These are phyloP conservation scores for Cinnamomum chago DNA, from an alignment of 164 flowering plant species.

Conservation along the genomic window DNA sequence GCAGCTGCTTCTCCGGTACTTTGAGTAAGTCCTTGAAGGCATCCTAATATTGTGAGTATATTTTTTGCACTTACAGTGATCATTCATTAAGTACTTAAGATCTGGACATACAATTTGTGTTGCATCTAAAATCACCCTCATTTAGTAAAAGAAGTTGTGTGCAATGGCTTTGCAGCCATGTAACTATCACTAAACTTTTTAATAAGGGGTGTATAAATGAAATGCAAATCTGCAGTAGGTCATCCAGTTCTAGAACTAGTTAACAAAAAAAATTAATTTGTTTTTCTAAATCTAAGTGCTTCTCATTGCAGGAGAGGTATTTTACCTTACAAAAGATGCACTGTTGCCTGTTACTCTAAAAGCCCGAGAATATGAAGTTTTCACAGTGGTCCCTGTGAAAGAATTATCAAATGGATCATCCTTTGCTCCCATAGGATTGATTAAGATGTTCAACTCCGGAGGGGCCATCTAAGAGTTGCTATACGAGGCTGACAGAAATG, in stretches of 20 bases:
- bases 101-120: too few relatives aligned
- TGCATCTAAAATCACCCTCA: too few relatives aligned
- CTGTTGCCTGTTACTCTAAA: slow-evolving; percentile 58
- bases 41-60: too few relatives aligned
- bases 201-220: not conserved
- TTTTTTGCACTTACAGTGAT: too few relatives aligned
- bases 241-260: not conserved
- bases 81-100: too few relatives aligned
- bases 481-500: slow-evolving; percentile 29
- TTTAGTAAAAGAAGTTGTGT: too few relatives aligned
- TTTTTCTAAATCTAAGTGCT: not conserved
- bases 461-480: slow-evolving; percentile 70
- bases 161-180: not conserved
- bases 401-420: slow-evolving; percentile 28
- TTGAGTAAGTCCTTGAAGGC: too few relatives aligned
- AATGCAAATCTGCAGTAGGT: too few relatives aligned
- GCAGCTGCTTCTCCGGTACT: too few relatives aligned
- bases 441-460: slow-evolving; percentile 81
- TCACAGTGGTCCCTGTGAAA: slow-evolving; percentile 66
- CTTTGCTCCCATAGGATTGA: slow-evolving; percentile 75
- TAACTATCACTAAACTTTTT: not conserved
- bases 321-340: slow-evolving; percentile 55
- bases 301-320: slow-evolving; percentile 53
- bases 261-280: not conserved
- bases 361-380: slow-evolving; percentile 64